A percentile compares a stretch with the other conserved stretches of the same genome.
Evolutionary conservation across 2,329 filamentous ascomycete genomes (phyloP).

Genomic region (Fusarium chlamydosporum): DNA sequence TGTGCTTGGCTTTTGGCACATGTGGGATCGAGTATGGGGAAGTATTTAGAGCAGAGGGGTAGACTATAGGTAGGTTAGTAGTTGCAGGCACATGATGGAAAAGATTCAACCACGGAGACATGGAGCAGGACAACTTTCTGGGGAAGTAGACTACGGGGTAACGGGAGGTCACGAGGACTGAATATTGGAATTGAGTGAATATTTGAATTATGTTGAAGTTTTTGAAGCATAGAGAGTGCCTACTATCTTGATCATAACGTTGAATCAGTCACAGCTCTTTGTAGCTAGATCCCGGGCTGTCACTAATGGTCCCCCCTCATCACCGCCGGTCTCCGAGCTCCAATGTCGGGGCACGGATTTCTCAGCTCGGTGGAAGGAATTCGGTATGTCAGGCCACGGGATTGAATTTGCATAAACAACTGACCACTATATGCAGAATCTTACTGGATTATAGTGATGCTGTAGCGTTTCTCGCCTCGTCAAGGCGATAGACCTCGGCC

Average conservation of each 20-base stretch:
- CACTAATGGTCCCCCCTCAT: conserved; percentile 29
- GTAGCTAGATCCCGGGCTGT: conserved; percentile 1
- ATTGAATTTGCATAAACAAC: conserved; percentile 15
- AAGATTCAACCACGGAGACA: conserved; percentile 31
- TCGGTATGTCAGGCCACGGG: conserved; percentile 31
- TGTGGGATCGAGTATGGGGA: conserved; percentile 47
- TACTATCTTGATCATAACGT: conserved; percentile 18
- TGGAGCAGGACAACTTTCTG: conserved; percentile 26
- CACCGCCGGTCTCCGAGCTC: conserved; percentile 47
- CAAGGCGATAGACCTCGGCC: not conserved
- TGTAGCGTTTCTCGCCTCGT: too few relatives aligned
- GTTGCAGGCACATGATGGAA: conserved; percentile 41
- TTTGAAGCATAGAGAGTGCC: not conserved
- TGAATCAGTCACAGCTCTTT: not conserved
- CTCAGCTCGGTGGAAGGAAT: conserved; percentile 41
- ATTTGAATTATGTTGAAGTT: not conserved
- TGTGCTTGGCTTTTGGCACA: conserved; percentile 26
- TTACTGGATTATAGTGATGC: not conserved
- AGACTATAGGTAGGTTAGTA: too few relatives aligned
- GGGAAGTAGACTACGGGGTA: conserved; percentile 14
- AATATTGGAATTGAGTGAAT: not conserved
- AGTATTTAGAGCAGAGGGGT: conserved; percentile 32
- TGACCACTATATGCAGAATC: conserved; percentile 23
- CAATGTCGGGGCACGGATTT: conserved; percentile 40
- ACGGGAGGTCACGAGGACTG: conserved; percentile 1